These are phyloP conservation scores for Capsicum baccatum DNA, from an alignment of 257 asterid species.

Conservation along the genomic window DNA sequence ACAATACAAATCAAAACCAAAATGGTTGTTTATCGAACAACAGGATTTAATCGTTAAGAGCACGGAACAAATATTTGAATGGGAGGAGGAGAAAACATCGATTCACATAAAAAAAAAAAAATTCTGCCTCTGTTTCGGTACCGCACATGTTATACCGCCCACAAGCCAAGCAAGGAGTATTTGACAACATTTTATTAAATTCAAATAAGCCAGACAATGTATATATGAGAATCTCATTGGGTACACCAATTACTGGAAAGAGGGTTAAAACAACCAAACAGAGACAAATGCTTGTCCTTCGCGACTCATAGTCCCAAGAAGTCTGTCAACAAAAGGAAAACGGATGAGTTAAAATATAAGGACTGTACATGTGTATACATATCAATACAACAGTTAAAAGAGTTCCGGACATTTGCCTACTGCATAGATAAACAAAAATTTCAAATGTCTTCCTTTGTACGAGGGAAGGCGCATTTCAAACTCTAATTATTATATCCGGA, in stretches of 20 bases:
- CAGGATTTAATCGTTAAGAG: neutral
- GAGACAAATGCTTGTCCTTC: neutral
- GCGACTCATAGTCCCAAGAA: neutral
- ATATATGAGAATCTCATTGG: neutral
- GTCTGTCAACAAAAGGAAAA: conserved; percentile 17
- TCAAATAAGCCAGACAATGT: neutral
- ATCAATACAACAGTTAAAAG: neutral
- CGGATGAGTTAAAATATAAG: neutral
- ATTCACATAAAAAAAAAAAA: neutral
- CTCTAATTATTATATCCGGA: too few relatives aligned
- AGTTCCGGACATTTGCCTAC: neutral
- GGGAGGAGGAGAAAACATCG: neutral
- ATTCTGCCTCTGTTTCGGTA: neutral
- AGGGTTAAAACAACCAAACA: conserved; percentile 23
- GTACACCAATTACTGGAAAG: conserved; percentile 22
- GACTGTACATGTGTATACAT: neutral
- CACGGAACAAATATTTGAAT: neutral
- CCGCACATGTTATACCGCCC: neutral
- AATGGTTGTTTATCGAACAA: neutral
- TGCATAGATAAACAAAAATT: too few relatives aligned
- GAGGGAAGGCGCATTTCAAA: too few relatives aligned
- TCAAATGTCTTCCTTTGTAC: neutral
- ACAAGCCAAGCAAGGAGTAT: neutral
- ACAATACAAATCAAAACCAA: neutral
- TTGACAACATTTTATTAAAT: conserved; percentile 23